Base-by-base conservation (phyloP, 495 filamentous ascomycete genomes). In the Penicillium turbatum region DNA sequence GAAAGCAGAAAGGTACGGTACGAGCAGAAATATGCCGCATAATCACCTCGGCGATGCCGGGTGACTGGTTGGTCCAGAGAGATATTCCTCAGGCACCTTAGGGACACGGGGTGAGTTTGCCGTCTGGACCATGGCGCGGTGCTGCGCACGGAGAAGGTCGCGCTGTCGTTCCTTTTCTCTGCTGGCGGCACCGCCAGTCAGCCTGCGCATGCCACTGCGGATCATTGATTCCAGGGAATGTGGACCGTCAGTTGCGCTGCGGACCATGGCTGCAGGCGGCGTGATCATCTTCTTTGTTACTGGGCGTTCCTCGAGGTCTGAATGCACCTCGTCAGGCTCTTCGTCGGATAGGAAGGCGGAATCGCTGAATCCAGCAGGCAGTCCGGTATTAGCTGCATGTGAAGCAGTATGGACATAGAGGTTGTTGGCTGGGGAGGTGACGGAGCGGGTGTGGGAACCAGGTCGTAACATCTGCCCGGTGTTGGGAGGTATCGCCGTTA, bases 191-290 rank as follows among this genome's bases (percentile, higher is more conserved):
- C 82, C 79, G 0, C 85, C 82, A 0, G 86, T 86, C 27, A 88
- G 74, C 57, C 87, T 75, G 36, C 87, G 72, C 84, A 88, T 82
- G 24, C 85, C 76, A 52, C 76, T 79, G 54, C 80, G 64, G 57
- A 86, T 85, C 79, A 85, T 86, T 8, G 77, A 85, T 58, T 87
- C 85, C 0, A 88, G 70, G 49, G 86, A 83, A 45, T 85, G 83
- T 0, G 82, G 80, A 44, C 80, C 71, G 39, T 82, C 79, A 13
- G 68, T 74, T 38, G 52, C 75, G 40, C 68, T 71, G 27, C 65
- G 72, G 63, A 53, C 32, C 64, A 67, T 65, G 68, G 61, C 82
- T 70, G 64, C 78, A 72, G 55, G 78, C 42, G 84, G 78, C 1
- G 80, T 72, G 32, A 59, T 78, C 64, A 40, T 65, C 65, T 54